Percentiles rank a stretch among this genome's conserved stretches.
These are phyloP conservation scores for Globisporangium nunn DNA, from an alignment of 352 stramenopile species.

Conservation along the genomic window DNA sequence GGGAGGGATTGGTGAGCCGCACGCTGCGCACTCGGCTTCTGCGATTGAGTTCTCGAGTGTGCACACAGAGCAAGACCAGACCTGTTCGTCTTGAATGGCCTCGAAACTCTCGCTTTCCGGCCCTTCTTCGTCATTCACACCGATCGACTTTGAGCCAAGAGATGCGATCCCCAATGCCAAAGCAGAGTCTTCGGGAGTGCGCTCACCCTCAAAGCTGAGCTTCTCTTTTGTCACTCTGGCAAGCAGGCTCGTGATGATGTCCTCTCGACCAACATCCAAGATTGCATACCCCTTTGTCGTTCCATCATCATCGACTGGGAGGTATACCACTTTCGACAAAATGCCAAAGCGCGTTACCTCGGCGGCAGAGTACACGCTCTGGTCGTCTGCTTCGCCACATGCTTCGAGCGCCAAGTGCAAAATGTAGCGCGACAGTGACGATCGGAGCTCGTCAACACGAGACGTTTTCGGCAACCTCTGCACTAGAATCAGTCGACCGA, in stretches of 20 bases:
- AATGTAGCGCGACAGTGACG: constrained; percentile 46
- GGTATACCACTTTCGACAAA: constrained; percentile 43
- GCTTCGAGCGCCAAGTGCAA: constrained; percentile 62
- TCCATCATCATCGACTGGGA: constrained; percentile 42
- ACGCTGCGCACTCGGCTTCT: constrained; percentile 58
- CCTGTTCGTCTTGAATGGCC: constrained; percentile 16
- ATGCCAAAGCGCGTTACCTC: constrained; percentile 59
- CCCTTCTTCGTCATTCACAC: background rate
- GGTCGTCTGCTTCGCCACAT: constrained; percentile 70
- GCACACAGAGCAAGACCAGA: constrained; percentile 60
- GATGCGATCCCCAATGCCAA: constrained; percentile 31
- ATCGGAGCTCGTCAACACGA: constrained; percentile 29
- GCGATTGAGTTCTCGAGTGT: constrained; percentile 59
- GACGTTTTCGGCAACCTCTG: constrained; percentile 61
- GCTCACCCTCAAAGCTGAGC: constrained; percentile 56
- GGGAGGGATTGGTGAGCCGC: constrained; percentile 47
- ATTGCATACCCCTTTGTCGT: constrained; percentile 52
- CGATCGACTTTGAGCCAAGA: background rate
- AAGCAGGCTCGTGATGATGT: constrained; percentile 52
- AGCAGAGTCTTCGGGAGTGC: constrained; percentile 30
- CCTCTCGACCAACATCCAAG: constrained; percentile 55
- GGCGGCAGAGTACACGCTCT: constrained; percentile 63
- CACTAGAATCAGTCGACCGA: constrained; percentile 47
- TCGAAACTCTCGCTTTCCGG: background rate
- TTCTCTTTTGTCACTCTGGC: constrained; percentile 33